Percentiles rank a stretch among this genome's conserved stretches.
These are phyloP conservation scores for Tetracentron sinense DNA, from an alignment of 164 flowering plant species.

Conservation along the genomic window DNA sequence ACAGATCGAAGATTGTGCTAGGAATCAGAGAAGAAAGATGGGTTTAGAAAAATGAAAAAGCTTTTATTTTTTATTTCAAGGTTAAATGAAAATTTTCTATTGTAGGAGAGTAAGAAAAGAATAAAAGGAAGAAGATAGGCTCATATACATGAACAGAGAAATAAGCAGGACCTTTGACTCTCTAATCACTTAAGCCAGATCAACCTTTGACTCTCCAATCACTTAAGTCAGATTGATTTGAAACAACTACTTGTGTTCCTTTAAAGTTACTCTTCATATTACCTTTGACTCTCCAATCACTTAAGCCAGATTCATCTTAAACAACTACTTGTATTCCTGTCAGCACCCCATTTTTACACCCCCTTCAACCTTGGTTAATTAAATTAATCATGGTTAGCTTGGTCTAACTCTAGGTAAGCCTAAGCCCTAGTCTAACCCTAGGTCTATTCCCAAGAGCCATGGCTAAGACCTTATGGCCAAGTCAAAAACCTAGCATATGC, in stretches of 20 bases:
- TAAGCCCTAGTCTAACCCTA: too few relatives aligned
- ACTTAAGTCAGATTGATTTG: slow-evolving; percentile 28
- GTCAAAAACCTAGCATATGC: too few relatives aligned
- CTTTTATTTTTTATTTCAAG: too few relatives aligned
- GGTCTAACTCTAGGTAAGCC: too few relatives aligned
- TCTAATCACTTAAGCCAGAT: too few relatives aligned
- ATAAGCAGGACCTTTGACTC: slow-evolving; percentile 13
- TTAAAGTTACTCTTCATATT: slow-evolving; percentile 20
- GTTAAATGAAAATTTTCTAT: too few relatives aligned
- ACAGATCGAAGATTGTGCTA: slow-evolving; percentile 54
- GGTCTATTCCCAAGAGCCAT: too few relatives aligned
- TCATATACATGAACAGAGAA: slow-evolving; percentile 36
- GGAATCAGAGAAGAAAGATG: slow-evolving; percentile 11
- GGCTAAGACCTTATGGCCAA: too few relatives aligned
- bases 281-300: slow-evolving; percentile 18
- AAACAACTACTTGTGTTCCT: slow-evolving; percentile 30
- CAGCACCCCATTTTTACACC: too few relatives aligned
- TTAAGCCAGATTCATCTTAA: slow-evolving; percentile 28
- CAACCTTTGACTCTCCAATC: slow-evolving; percentile 20
- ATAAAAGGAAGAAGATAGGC: neutral
- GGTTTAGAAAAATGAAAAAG: neutral
- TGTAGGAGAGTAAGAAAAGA: neutral
- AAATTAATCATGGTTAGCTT: too few relatives aligned
- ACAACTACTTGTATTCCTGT: slow-evolving; percentile 31
- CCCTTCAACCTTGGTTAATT: too few relatives aligned